phyloP scores from a whole-genome alignment of 2,329 filamentous ascomycete species.

The Exophiala spinifera region DNA sequence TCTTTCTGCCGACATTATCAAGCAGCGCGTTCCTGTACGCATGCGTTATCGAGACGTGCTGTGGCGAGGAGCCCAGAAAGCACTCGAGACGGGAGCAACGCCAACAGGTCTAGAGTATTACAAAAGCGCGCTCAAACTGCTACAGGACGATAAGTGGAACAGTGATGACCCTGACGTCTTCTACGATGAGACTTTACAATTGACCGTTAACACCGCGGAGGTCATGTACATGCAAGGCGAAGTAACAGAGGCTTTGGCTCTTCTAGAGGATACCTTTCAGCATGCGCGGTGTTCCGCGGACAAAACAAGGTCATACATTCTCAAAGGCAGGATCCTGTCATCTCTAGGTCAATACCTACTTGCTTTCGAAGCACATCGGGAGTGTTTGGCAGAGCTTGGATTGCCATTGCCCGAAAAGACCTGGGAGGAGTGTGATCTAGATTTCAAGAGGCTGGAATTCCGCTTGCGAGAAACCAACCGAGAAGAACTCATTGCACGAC shows the following conservation, averaged over 20 bases:
- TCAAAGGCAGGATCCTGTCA: slow-evolving; percentile 75
- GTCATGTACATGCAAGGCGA: slow-evolving; percentile 77
- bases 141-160: slow-evolving; percentile 77
- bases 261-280: slow-evolving; percentile 68
- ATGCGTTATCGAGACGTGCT: slow-evolving; percentile 71
- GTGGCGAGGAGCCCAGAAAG: slow-evolving; percentile 72
- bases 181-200: slow-evolving; percentile 79
- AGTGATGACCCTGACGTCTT: slow-evolving; percentile 67
- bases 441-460: slow-evolving; percentile 63
- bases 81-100: slow-evolving; percentile 77
- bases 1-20: slow-evolving; percentile 72
- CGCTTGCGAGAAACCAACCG: slow-evolving; percentile 59
- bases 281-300: slow-evolving; percentile 71
- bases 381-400: slow-evolving; percentile 67
- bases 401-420: slow-evolving; percentile 64
- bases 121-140: slow-evolving; percentile 68
- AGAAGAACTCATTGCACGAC: slow-evolving; percentile 37
- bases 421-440: slow-evolving; percentile 72
- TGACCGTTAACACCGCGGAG: slow-evolving; percentile 77
- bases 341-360: slow-evolving; percentile 68
- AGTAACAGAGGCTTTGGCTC: slow-evolving; percentile 61
- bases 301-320: slow-evolving; percentile 77
- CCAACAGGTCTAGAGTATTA: slow-evolving; percentile 82
- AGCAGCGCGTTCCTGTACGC: slow-evolving; percentile 58
- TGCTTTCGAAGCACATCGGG: slow-evolving; percentile 67